These are phyloP conservation scores for Acacia melanoxylon DNA, from an alignment of 306 rosid genomes.

Conservation along the genomic window DNA sequence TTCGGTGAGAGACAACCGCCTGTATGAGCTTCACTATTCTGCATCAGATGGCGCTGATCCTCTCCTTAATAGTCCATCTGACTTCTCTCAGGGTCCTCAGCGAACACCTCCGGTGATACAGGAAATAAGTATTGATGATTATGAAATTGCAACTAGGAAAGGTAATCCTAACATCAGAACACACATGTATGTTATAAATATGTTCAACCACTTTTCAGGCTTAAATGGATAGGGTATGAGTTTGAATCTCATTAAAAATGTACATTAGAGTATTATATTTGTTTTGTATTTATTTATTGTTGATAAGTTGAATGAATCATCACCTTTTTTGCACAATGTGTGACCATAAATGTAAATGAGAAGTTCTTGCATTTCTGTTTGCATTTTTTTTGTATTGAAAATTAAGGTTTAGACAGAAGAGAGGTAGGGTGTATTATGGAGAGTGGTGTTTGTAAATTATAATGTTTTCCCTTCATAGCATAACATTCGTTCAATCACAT, in stretches of 20 bases:
- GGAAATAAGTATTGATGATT: slow-evolving; percentile 78
- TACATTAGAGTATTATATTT: not conserved
- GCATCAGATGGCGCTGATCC: slow-evolving; percentile 77
- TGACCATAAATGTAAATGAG: not conserved
- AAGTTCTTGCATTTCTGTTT: not conserved
- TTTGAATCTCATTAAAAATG: not conserved
- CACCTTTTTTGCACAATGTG: not conserved
- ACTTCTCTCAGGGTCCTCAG: slow-evolving; percentile 58
- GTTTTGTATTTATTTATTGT: not conserved
- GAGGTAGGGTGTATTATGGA: not conserved
- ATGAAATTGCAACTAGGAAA: slow-evolving; percentile 57
- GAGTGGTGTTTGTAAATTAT: not conserved
- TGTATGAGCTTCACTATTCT: slow-evolving; percentile 68
- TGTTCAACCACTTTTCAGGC: not conserved
- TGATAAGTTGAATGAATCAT: not conserved
- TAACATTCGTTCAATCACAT: not conserved
- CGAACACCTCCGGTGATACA: slow-evolving; percentile 81
- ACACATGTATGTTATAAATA: not conserved
- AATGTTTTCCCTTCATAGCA: not conserved
- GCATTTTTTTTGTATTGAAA: not conserved
- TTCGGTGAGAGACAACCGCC: slow-evolving; percentile 75
- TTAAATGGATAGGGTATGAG: not conserved
- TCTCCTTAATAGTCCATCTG: slow-evolving; percentile 74
- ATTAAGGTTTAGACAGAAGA: not conserved
- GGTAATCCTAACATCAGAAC: slow-evolving; percentile 45